Base-by-base conservation (phyloP, 371 early-diverging fungal species). In the Mortierella sp. region DNA sequence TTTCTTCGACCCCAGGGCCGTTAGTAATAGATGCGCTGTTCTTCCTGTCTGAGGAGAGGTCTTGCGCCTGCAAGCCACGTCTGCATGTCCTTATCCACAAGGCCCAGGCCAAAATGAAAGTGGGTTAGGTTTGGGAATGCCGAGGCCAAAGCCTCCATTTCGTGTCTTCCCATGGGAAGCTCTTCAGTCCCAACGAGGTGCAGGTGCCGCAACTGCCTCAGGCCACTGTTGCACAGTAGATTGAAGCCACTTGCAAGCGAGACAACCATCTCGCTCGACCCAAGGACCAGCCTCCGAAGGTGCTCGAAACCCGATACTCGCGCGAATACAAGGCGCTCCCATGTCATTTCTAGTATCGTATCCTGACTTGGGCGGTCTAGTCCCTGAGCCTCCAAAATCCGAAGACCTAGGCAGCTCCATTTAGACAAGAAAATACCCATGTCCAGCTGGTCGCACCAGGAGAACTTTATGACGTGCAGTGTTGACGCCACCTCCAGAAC, bases 301-400 rank as follows among this genome's bases (percentile, higher is more conserved):
- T 6, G 32, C 23, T 4, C 30, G 8, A 65, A 30, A 19, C 0
- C n/a, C 14, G 53, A 44, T 19, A 65, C 23, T 31, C 19, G 58
- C 17, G 14, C 26, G 52, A 65, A 65, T 53, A 65, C 47, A 43
- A 11, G n/a, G 6, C 43, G 28, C 15, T 14, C 15, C 12, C 37
- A 43, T 58, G 2, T 26, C 42, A 34, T 7, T 11, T 34, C 37
- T 7, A n/a, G n/a, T 11, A 34, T 11, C 37, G 11, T 11, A 14
- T 1, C 47, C 32, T 15, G 19, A 23, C 26, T 17, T 1, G 51
- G 47, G 17, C 23, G 24, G 6, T 58, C 59, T 24, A 65, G 28
- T 37, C 66, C 66, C 23, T 65, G 59, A 1, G 56, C 59, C 24
- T 65, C 66, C 24, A 65, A 37, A 17, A 46, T 23, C 30, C 32